A percentile compares a stretch with the other conserved stretches of the same genome.
Conservation (phyloP, 768 basidiomycete species). For the Tulasnella sp. region DNA sequence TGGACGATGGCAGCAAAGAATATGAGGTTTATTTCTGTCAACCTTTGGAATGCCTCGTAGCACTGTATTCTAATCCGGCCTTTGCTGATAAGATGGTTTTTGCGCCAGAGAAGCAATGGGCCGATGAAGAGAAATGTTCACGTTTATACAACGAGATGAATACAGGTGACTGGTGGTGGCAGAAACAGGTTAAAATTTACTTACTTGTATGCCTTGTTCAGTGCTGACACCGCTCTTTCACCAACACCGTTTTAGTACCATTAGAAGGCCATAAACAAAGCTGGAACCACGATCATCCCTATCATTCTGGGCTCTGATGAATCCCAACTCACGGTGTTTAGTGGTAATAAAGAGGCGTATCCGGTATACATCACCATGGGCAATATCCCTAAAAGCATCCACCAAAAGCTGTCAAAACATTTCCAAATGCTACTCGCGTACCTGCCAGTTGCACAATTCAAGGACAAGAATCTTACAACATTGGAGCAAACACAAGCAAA, state of each 20-base stretch:
- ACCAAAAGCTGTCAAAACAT: too few species aligned
- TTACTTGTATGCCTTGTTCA: neutral
- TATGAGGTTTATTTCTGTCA: neutral
- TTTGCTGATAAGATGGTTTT: neutral
- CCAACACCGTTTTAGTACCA: neutral
- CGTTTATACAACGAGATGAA: neutral
- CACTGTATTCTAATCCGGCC: neutral
- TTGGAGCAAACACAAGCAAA: slow-evolving; percentile 26
- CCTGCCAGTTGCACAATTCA: too few species aligned
- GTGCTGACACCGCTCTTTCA: neutral
- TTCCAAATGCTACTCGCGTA: too few species aligned
- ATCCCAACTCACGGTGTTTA: slow-evolving; percentile 11
- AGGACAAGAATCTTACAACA: slow-evolving; percentile 24
- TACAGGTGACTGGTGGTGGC: neutral
- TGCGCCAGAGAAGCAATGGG: neutral
- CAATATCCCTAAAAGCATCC: slow-evolving; percentile 1
- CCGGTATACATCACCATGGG: slow-evolving; percentile 11
- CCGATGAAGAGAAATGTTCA: neutral
- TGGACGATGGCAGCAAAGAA: neutral
- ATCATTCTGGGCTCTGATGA: slow-evolving; percentile 14
- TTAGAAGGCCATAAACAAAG: slow-evolving; percentile 3
- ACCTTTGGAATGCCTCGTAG: neutral
- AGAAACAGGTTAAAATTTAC: neutral
- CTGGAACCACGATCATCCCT: slow-evolving; percentile 8
- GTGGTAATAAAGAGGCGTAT: slow-evolving; percentile 1